phyloP scores from a whole-genome alignment of 2,329 filamentous ascomycete genomes.

The Cladorrhinum sp. region DNA sequence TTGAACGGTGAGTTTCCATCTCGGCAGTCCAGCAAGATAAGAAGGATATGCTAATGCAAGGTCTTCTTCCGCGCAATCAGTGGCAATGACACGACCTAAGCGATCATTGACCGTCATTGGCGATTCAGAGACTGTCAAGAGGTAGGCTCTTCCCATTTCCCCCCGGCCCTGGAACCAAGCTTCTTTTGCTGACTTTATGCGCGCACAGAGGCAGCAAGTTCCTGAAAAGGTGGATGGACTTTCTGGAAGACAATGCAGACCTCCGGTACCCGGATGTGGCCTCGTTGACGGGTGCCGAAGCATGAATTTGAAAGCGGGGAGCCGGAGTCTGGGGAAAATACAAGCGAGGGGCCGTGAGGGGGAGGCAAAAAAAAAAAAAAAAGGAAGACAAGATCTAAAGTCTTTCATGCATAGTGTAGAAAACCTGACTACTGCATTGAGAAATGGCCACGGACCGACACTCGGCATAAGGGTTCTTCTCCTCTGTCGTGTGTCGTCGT shows the following conservation, averaged over 20 bases:
- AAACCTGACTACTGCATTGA: not conserved
- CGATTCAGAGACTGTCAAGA: slow-evolving; percentile 88
- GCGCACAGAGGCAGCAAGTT: slow-evolving; percentile 72
- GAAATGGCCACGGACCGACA: not conserved
- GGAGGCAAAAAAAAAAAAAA: not conserved
- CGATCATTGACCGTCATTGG: slow-evolving; percentile 87
- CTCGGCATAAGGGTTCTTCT: not conserved
- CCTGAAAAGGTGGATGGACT: slow-evolving; percentile 86
- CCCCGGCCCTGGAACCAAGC: not conserved
- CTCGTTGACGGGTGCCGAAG: slow-evolving; percentile 33
- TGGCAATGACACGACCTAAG: slow-evolving; percentile 94
- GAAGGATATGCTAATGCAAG: slow-evolving; percentile 28
- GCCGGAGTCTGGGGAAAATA: not conserved
- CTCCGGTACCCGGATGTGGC: slow-evolving; percentile 77
- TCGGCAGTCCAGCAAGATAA: not conserved
- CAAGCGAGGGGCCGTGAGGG: not conserved
- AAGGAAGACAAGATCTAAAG: not conserved
- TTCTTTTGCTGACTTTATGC: slow-evolving; percentile 15
- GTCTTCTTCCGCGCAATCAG: slow-evolving; percentile 43
- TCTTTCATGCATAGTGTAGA: not conserved
- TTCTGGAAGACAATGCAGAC: slow-evolving; percentile 85
- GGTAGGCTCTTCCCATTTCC: slow-evolving; percentile 55
- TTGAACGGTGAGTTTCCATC: slow-evolving; percentile 70
- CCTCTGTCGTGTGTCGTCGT: not conserved
- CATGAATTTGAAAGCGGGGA: slow-evolving; percentile 23